Conservation (phyloP, 306 rosid genomes). For the Vicia villosa region DNA sequence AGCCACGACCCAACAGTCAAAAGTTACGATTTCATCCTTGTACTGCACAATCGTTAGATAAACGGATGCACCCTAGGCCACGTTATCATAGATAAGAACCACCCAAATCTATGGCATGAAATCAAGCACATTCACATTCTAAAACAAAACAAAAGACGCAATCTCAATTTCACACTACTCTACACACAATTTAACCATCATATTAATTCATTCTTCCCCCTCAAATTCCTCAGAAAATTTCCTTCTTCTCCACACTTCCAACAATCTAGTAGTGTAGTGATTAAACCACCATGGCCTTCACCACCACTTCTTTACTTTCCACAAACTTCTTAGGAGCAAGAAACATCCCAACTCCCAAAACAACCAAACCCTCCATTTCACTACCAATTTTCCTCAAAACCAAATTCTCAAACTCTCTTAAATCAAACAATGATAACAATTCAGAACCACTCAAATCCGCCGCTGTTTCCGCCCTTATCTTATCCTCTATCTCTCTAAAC, state of each 20-base stretch:
- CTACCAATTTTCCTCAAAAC: constrained; percentile 43
- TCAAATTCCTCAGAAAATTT: not conserved
- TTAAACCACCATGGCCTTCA: constrained; percentile 58
- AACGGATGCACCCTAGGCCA: constrained; percentile 40
- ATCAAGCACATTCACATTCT: constrained; percentile 13
- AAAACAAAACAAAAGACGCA: not conserved
- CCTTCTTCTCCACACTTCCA: not conserved
- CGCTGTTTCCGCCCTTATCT: constrained; percentile 65
- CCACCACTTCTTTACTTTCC: constrained; percentile 61
- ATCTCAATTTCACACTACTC: constrained; percentile 14
- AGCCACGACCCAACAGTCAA: not conserved
- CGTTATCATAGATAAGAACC: constrained; percentile 45
- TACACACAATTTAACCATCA: not conserved
- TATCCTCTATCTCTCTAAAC: constrained; percentile 48
- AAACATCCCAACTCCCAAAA: constrained; percentile 73
- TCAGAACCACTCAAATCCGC: constrained; percentile 49
- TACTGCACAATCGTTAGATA: not conserved
- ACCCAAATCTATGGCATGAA: constrained; percentile 45
- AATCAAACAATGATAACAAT: constrained; percentile 8
- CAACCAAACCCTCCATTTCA: constrained; percentile 45
- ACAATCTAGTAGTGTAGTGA: not conserved
- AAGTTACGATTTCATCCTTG: not conserved
- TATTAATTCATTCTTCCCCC: not conserved
- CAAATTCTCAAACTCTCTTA: constrained; percentile 40
- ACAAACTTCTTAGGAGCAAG: constrained; percentile 64